A percentile compares a stretch with the other conserved stretches of the same genome.
phyloP scores from a whole-genome alignment of 2,329 filamentous ascomycete species.

The Aspergillus spinulosporus region DNA sequence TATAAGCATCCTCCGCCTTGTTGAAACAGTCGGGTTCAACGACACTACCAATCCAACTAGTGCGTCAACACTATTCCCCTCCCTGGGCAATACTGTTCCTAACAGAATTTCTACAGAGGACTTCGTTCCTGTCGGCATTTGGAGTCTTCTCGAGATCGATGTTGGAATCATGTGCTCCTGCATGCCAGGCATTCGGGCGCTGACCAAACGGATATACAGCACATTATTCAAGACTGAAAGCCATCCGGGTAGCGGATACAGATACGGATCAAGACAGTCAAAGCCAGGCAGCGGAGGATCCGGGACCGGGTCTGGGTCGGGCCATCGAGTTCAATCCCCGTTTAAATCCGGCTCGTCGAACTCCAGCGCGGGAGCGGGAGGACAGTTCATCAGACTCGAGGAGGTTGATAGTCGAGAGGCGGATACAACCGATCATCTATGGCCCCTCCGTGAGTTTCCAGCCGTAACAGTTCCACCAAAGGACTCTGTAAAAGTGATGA shows the following conservation, averaged over 20 bases:
- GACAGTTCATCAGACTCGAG: background rate
- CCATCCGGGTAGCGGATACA: background rate
- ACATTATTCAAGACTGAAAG: background rate
- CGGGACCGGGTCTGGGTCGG: background rate
- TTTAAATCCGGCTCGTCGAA: background rate
- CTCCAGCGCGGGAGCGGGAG: background rate
- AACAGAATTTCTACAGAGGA: background rate
- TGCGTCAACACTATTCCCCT: background rate
- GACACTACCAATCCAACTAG: background rate
- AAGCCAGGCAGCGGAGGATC: background rate
- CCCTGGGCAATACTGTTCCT: background rate
- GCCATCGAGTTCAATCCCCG: too few relatives aligned
- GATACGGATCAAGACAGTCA: background rate
- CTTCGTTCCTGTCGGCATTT: constrained; percentile 5
- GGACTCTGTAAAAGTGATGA: too few relatives aligned
- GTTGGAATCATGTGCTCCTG: constrained; percentile 2
- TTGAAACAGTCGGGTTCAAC: constrained; percentile 2
- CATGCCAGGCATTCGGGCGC: background rate
- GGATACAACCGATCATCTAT: too few relatives aligned
- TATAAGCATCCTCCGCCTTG: constrained; percentile 1
- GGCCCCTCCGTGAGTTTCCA: too few relatives aligned
- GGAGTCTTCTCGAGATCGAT: constrained; percentile 4
- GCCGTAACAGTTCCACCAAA: too few relatives aligned
- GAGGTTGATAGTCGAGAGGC: too few relatives aligned
- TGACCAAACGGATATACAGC: background rate